These are phyloP conservation scores for Eimeria praecox DNA, from an alignment of 169 alveolate species.

Conservation along the genomic window DNA sequence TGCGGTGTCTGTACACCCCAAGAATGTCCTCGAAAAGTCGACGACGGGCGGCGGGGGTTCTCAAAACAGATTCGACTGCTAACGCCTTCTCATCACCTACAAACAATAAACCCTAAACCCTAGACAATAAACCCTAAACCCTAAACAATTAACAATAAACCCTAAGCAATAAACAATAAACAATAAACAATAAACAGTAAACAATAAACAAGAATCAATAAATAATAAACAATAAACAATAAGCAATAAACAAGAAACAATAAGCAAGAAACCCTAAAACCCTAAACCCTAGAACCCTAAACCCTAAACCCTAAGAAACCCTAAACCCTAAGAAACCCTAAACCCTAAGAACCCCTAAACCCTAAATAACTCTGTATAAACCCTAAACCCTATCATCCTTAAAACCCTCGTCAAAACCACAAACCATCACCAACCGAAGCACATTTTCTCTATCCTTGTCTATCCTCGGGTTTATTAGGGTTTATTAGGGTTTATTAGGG, in stretches of 20 bases:
- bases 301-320: too few relatives aligned
- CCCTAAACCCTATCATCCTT: background rate
- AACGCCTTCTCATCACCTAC: constrained; percentile 73
- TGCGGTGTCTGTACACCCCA: constrained; percentile 90
- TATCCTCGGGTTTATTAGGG: constrained; percentile 35
- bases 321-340: too few relatives aligned
- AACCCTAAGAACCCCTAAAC: constrained; percentile 45
- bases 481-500: constrained; percentile 17
- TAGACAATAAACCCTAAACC: too few relatives aligned
- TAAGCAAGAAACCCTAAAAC: too few relatives aligned
- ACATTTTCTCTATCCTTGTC: too few relatives aligned
- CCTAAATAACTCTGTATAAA: constrained; percentile 1
- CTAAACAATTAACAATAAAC: background rate
- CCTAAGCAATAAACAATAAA: too few relatives aligned
- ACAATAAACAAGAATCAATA: too few relatives aligned
- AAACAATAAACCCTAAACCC: background rate
- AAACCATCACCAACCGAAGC: background rate
- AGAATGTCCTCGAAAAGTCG: constrained; percentile 89
- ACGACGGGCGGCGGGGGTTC: constrained; percentile 92
- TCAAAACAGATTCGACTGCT: constrained; percentile 90
- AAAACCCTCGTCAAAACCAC: background rate
- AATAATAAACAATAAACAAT: too few relatives aligned
- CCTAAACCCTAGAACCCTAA: too few relatives aligned
- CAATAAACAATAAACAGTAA: too few relatives aligned
- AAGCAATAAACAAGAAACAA: too few relatives aligned